Evolutionary conservation across 2,329 filamentous ascomycete genomes (phyloP), one percentile per base, ranked within the genome.

Genomic region (Coniochaeta sp.): DNA sequence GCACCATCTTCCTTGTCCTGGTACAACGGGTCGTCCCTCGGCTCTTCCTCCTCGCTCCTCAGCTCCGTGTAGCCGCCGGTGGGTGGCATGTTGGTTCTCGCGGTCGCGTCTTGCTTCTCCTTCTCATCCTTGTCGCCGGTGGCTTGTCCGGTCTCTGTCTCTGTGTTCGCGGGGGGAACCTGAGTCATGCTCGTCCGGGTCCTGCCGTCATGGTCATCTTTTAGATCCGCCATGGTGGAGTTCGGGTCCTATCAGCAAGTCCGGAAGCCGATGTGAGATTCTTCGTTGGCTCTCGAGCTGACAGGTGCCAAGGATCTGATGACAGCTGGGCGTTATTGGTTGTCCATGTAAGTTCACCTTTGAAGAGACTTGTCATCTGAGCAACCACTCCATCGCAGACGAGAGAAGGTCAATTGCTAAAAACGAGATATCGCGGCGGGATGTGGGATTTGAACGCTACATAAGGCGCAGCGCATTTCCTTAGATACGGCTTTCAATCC

Each of bases 171-270:
- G n/a, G n/a, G n/a, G 19, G 24, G 14, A 26, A 24, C 47, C 3
- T n/a, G 24, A 28, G 47, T 52, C 47, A 14, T 52, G 47, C 12
- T 16, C 22, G 47, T 30, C 24, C 5, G 3, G 19, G 2, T 30
- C 14, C 28, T 28, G 54, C 34, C 54, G 54, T 56, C 54, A 38
- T 56, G 30, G 54, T 56, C 54, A 38, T 56, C 54, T 22, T 56
- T 56, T 12, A 17, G 17, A 17, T 22, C 54, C 26, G 50, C 30
- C 54, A 56, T 56, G 28, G 54, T 56, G 54, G 54, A 56, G 54
- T 56, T n/a, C n/a, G n/a, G n/a, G n/a, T n/a, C n/a, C 42, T 22
- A 12, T 9, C 42, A 12, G 42, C n/a, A 14, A 47, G 42, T 24
- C n/a, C 42, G 38, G 10, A 19, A 47, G 42, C 19, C 42, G n/a